phyloP scores from a whole-genome alignment of 495 filamentous ascomycete genomes.

The Evansstolkia leycettana region DNA sequence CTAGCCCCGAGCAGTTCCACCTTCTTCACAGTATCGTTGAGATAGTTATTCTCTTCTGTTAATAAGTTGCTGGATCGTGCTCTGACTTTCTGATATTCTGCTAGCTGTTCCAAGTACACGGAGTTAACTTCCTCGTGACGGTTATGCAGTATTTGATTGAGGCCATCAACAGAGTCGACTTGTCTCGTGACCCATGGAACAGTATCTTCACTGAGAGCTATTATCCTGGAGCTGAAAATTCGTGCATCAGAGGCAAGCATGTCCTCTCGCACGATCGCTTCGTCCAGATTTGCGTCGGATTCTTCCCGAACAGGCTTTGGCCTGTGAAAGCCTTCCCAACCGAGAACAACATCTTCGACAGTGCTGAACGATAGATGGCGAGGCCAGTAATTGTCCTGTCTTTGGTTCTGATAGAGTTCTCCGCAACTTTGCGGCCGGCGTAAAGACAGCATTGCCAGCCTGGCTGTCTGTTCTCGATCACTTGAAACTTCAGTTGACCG shows the following conservation, averaged over 20 bases:
- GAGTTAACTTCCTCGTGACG: conserved; percentile 55
- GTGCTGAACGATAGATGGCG: conserved; percentile 78
- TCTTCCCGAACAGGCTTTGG: conserved; percentile 20
- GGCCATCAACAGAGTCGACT: conserved; percentile 45
- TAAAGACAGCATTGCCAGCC: conserved; percentile 21
- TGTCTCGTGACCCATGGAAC: conserved; percentile 56
- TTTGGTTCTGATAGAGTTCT: conserved; percentile 15
- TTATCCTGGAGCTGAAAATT: conserved; percentile 42
- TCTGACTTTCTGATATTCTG: conserved; percentile 50
- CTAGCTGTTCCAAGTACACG: conserved; percentile 53
- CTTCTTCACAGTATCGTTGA: conserved; percentile 67
- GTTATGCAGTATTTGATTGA: conserved; percentile 47
- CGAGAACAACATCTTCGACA: conserved; percentile 78
- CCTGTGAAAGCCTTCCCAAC: conserved; percentile 44
- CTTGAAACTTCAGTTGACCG: conserved; percentile 24
- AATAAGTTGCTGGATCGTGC: conserved; percentile 56
- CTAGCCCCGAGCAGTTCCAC: conserved; percentile 75
- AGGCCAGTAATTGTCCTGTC: conserved; percentile 41
- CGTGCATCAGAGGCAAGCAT: conserved; percentile 47
- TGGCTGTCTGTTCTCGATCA: conserved; percentile 16
- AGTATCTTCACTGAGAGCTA: conserved; percentile 31
- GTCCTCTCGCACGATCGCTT: conserved; percentile 33
- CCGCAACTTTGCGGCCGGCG: conserved; percentile 34
- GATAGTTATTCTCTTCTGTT: conserved; percentile 47
- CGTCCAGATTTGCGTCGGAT: conserved; percentile 19